These are phyloP conservation scores for Peziza echinospora DNA, from an alignment of 495 filamentous ascomycete species.

Conservation along the genomic window DNA sequence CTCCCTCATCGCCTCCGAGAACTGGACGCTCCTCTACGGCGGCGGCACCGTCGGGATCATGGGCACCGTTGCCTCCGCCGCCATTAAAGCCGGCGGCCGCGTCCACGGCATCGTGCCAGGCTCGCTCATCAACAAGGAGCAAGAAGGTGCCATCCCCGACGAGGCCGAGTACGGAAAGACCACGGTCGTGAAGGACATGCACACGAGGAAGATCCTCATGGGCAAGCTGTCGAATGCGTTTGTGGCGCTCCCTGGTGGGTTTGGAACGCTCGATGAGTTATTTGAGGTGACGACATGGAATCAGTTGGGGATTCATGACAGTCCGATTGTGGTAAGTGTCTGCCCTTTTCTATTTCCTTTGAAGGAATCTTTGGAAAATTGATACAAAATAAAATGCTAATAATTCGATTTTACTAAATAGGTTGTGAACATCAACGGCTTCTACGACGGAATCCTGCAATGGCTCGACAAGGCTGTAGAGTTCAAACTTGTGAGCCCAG, in stretches of 20 bases:
- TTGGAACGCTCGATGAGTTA: constrained; percentile 87
- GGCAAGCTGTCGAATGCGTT: constrained; percentile 76
- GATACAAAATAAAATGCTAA: too few relatives aligned
- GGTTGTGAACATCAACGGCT: constrained; percentile 66
- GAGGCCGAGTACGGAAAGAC: constrained; percentile 56
- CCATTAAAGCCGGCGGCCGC: constrained; percentile 64
- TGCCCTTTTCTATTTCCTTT: too few relatives aligned
- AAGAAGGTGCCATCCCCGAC: constrained; percentile 35
- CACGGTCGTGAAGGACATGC: constrained; percentile 84
- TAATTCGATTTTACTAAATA: too few relatives aligned
- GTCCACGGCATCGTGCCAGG: constrained; percentile 88
- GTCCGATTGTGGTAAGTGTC: constrained; percentile 37
- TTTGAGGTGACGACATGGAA: constrained; percentile 97
- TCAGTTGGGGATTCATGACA: constrained; percentile 78
- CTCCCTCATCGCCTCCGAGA: constrained; percentile 44
- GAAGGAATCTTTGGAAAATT: too few relatives aligned
- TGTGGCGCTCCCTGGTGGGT: constrained; percentile 72
- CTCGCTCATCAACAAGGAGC: constrained; percentile 64
- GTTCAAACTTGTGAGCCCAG: constrained; percentile 48
- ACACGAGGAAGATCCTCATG: constrained; percentile 84
- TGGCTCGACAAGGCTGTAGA: constrained; percentile 66
- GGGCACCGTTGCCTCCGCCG: constrained; percentile 72
- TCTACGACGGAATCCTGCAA: constrained; percentile 62
- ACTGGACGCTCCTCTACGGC: constrained; percentile 72
- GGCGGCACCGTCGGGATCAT: constrained; percentile 87